Evolutionary conservation across 257 asterid species (phyloP).

Genomic region (Linaria vulgaris): DNA sequence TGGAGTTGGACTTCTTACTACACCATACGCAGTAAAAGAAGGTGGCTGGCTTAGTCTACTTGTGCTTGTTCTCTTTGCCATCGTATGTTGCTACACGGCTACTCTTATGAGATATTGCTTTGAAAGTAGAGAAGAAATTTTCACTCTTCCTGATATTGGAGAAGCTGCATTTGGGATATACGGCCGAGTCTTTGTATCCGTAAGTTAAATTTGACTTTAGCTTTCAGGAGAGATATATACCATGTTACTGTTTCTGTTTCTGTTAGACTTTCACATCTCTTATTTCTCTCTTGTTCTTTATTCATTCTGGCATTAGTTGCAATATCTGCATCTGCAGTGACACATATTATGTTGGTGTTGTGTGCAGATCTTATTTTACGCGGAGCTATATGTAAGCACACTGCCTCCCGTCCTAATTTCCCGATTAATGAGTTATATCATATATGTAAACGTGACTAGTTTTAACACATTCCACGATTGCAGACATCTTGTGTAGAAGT

Average conservation of each 20-base stretch:
- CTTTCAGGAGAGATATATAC: background rate
- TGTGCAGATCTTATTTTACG: constrained; percentile 73
- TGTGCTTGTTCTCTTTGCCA: constrained; percentile 61
- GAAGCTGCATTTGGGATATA: constrained; percentile 80
- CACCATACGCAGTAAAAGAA: constrained; percentile 65
- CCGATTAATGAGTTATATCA: background rate
- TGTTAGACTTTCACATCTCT: too few species aligned
- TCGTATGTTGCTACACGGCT: constrained; percentile 76
- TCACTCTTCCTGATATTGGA: constrained; percentile 78
- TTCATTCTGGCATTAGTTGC: background rate
- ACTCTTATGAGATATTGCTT: constrained; percentile 74
- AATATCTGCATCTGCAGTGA: background rate
- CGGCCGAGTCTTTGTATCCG: constrained; percentile 74
- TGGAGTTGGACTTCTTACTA: constrained; percentile 82
- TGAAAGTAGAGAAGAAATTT: constrained; percentile 63
- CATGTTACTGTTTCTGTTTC: too few species aligned
- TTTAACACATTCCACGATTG: constrained; percentile 25
- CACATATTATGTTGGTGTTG: constrained; percentile 2
- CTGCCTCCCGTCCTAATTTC: background rate
- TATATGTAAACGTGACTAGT: background rate
- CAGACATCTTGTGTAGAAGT: constrained; percentile 81
- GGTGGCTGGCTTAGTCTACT: constrained; percentile 78
- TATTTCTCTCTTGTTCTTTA: too few species aligned
- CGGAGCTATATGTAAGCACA: constrained; percentile 70
- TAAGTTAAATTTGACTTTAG: constrained; percentile 34